Conservation (phyloP, 2,329 filamentous ascomycete genomes). For the Paraphaeosphaeria minitans region DNA sequence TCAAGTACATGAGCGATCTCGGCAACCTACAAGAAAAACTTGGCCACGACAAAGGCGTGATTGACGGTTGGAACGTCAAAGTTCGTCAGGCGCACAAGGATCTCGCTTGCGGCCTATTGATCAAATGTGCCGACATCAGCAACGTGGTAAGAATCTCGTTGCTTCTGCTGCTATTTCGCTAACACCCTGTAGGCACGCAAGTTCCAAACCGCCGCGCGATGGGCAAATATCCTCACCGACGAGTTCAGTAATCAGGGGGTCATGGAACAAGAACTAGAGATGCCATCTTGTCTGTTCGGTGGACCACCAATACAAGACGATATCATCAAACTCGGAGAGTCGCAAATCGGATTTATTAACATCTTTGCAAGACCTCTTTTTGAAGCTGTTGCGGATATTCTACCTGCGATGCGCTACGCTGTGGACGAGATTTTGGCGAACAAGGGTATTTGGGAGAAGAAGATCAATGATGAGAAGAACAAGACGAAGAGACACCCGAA, state of each 20-base stretch:
- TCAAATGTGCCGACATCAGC: slow-evolving; percentile 98
- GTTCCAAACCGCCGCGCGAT: slow-evolving; percentile 80
- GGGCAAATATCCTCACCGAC: slow-evolving; percentile 93
- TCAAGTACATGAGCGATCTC: slow-evolving; percentile 92
- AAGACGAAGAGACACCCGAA: slow-evolving; percentile 48
- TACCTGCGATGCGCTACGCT: slow-evolving; percentile 83
- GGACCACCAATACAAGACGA: slow-evolving; percentile 82
- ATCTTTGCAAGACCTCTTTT: slow-evolving; percentile 94
- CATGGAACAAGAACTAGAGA: slow-evolving; percentile 87
- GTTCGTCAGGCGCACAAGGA: slow-evolving; percentile 77
- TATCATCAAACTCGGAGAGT: slow-evolving; percentile 77
- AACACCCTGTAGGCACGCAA: slow-evolving; percentile 69
- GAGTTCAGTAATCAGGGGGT: slow-evolving; percentile 92
- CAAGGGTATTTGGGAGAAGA: slow-evolving; percentile 72
- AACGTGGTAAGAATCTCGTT: slow-evolving; percentile 79
- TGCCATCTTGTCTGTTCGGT: slow-evolving; percentile 83
- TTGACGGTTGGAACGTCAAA: slow-evolving; percentile 77
- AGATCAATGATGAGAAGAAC: slow-evolving; percentile 67
- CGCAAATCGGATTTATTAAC: slow-evolving; percentile 96
- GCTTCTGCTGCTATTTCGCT: slow-evolving; percentile 9
- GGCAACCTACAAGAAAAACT: slow-evolving; percentile 81
- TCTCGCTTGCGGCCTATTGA: slow-evolving; percentile 85
- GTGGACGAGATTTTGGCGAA: slow-evolving; percentile 82
- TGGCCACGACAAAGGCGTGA: slow-evolving; percentile 64
- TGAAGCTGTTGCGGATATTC: slow-evolving; percentile 80